Base-by-base conservation (phyloP, 495 filamentous ascomycete species). In the Jackrogersella multiformis region DNA sequence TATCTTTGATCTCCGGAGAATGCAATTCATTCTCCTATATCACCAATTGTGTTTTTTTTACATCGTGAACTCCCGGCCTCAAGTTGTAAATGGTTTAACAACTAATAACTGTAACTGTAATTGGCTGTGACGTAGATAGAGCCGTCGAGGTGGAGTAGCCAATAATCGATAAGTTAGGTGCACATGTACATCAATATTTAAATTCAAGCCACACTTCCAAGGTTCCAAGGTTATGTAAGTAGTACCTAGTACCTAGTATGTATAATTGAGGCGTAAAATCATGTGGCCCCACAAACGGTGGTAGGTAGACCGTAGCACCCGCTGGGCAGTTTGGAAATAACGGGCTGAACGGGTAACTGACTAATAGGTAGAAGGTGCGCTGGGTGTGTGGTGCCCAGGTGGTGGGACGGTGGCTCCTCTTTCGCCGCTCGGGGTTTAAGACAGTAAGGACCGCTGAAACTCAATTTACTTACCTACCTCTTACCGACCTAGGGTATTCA, bases 1-100 rank as follows among this genome's bases (percentile, higher is more conserved):
- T 24, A 32, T 42, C 5, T 21, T 38, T 32, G 73, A 68, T 49
- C 58, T 58, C 42, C 32, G 57, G 32, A 69, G 66, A 41, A 54
- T 53, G 55, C 54, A 54, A 71, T 68, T 69, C 73, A 75, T 75
- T 62, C 61, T 72, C 57, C 59, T 58, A 55, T 23, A 42, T 44
- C 36, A 24, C 51, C 63, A 71, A 71, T 71, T 58, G 58, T 55
- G 26, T 7, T 42, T 7, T 51, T 13, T 61, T 53, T 38, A 62
- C 62, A 70, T 70, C 39, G 45, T 61, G 52, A 42, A 30, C 45
- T 30, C 30, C 39, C 2, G 23, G 38, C 41, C 16, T 21, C 2
- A 21, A n/a, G 4, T 13, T 21, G 26, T 30, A 30, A 30, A 4
- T 30, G 26, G 26, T 30, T 30, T 3, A 7, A 30, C 7, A 30